Evolutionary conservation across 2,329 filamentous ascomycete species (phyloP).

Genomic region (Anthostomella pinea): DNA sequence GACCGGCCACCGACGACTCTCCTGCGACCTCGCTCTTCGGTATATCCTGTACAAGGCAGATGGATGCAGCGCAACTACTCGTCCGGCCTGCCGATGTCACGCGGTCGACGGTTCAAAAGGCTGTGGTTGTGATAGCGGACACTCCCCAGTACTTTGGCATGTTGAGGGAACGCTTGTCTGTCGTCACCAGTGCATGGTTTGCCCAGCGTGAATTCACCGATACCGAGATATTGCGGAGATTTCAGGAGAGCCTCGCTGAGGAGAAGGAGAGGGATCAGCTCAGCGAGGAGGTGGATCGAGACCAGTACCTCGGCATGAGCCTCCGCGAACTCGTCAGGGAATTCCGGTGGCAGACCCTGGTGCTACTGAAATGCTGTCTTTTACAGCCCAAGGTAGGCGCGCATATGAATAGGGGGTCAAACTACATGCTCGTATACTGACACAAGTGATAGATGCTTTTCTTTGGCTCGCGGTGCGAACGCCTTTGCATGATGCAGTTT

Average conservation of each 20-base stretch:
- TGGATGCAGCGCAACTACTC: slow-evolving; percentile 75
- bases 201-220: slow-evolving; percentile 90
- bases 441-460: slow-evolving; percentile 78
- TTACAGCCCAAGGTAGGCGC: slow-evolving; percentile 82
- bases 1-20: slow-evolving; percentile 50
- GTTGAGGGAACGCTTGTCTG: slow-evolving; percentile 81
- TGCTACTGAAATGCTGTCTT: slow-evolving; percentile 89
- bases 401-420: background rate
- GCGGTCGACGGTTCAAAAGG: slow-evolving; percentile 96
- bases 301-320: slow-evolving; percentile 86
- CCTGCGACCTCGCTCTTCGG: slow-evolving; percentile 85
- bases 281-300: slow-evolving; percentile 68
- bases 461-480: slow-evolving; percentile 94
- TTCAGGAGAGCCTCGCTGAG: slow-evolving; percentile 81
- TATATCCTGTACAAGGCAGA: slow-evolving; percentile 90
- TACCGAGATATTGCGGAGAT: slow-evolving; percentile 82
- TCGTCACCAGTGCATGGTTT: slow-evolving; percentile 96
- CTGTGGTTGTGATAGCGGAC: slow-evolving; percentile 91
- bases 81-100: slow-evolving; percentile 86
- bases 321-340: slow-evolving; percentile 89
- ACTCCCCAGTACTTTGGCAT: slow-evolving; percentile 87
- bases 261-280: slow-evolving; percentile 57
- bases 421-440: slow-evolving; percentile 7
- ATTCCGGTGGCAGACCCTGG: slow-evolving; percentile 91
- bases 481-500: slow-evolving; percentile 97